Percentiles rank a stretch among this genome's conserved stretches.
These are phyloP conservation scores for Physcomitrium patens DNA, from an alignment of 225 moss, liverwort and hornwort species.

Conservation along the genomic window DNA sequence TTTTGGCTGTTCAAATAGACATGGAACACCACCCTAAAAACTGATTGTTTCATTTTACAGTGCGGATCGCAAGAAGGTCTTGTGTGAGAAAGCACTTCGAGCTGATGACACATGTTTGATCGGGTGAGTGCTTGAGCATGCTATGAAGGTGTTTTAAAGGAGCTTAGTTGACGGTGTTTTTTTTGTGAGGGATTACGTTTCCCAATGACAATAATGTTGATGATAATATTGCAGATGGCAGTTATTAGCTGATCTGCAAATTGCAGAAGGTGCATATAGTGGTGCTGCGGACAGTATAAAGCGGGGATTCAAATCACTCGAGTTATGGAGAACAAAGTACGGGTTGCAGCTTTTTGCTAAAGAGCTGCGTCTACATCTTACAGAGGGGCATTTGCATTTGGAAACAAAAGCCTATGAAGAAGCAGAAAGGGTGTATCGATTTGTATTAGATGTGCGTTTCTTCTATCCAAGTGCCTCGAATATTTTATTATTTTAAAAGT, in stretches of 20 bases:
- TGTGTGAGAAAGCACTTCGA: slow-evolving; percentile 83
- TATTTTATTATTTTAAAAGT: slow-evolving; percentile 10
- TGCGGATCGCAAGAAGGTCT: slow-evolving; percentile 67
- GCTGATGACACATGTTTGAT: slow-evolving; percentile 73
- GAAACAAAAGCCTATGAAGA: slow-evolving; percentile 54
- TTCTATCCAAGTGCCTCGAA: slow-evolving; percentile 23
- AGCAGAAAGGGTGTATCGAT: slow-evolving; percentile 66
- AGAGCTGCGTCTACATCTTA: slow-evolving; percentile 69
- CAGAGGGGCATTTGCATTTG: slow-evolving; percentile 66
- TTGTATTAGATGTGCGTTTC: slow-evolving; percentile 73
- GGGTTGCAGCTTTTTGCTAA: slow-evolving; percentile 62
- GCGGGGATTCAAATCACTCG: slow-evolving; percentile 71
- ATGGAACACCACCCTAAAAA: slow-evolving; percentile 21
- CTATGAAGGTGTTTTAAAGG: neutral
- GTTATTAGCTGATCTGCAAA: slow-evolving; percentile 78
- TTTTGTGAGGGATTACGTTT: slow-evolving; percentile 13
- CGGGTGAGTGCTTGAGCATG: slow-evolving; percentile 63
- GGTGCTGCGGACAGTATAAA: slow-evolving; percentile 80
- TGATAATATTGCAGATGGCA: slow-evolving; percentile 78
- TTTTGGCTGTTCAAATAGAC: slow-evolving; percentile 11
- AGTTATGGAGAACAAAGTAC: slow-evolving; percentile 60
- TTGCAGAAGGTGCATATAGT: slow-evolving; percentile 62
- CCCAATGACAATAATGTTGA: slow-evolving; percentile 32
- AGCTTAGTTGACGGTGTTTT: slow-evolving; percentile 1
- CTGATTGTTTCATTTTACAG: slow-evolving; percentile 48